phyloP scores from a whole-genome alignment of 805 yeast genomes.

The Metschnikowia similis region DNA sequence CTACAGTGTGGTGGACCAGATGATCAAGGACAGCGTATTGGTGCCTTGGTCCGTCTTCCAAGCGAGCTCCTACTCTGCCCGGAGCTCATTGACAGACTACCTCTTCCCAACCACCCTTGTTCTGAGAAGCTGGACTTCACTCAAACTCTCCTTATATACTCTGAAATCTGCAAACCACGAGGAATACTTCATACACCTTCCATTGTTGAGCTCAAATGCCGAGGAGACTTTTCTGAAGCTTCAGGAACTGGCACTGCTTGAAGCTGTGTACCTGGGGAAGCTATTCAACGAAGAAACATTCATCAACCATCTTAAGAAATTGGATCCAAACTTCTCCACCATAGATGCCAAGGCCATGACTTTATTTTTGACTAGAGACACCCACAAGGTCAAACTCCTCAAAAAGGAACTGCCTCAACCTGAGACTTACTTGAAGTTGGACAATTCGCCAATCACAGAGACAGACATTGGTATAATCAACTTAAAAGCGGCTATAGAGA shows the following conservation, averaged over 20 bases:
- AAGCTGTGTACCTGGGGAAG: constrained; percentile 15
- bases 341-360: constrained; percentile 27
- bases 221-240: not conserved
- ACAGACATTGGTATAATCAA: constrained; percentile 31
- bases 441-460: constrained; percentile 16
- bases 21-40: constrained; percentile 14
- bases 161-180: not conserved
- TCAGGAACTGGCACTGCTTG: not conserved
- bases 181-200: constrained; percentile 22
- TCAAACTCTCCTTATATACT: not conserved
- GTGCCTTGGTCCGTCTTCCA: constrained; percentile 15
- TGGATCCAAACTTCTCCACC: constrained; percentile 12
- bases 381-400: constrained; percentile 1
- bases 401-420: not conserved
- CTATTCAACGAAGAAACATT: constrained; percentile 15
- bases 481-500: constrained; percentile 20
- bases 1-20: constrained; percentile 22
- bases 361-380: constrained; percentile 26
- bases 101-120: constrained; percentile 10
- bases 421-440: constrained; percentile 21
- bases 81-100: constrained; percentile 5
- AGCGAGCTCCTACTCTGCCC: not conserved
- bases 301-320: constrained; percentile 5
- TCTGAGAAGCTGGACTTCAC: constrained; percentile 3
- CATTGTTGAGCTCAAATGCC: constrained; percentile 3